A percentile compares a stretch with the other conserved stretches of the same genome.
Evolutionary conservation across 164 flowering plant genomes (phyloP).

Genomic region (Kalanchoe fedtschenkoi): DNA sequence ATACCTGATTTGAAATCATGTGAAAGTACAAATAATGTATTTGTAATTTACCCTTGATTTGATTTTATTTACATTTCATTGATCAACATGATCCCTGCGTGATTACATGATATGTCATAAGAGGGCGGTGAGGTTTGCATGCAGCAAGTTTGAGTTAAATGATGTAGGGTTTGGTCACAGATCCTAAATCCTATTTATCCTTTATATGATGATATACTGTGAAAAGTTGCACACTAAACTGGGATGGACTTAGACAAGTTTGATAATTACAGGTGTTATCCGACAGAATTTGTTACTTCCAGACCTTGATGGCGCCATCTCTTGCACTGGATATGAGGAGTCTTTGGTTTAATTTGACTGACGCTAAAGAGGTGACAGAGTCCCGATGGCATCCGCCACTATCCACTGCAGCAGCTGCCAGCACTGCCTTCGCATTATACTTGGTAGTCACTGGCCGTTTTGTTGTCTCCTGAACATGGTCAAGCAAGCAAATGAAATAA

Average conservation of each 20-base stretch:
- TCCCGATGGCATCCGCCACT: slow-evolving; percentile 93
- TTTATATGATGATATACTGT: no score
- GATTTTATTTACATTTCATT: no score
- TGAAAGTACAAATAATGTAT: no score
- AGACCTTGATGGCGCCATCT: slow-evolving; percentile 96
- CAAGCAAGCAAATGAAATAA: neutral
- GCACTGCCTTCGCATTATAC: slow-evolving; percentile 54
- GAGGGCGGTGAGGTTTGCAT: no score
- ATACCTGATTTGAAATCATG: no score
- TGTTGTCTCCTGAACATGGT: slow-evolving; percentile 51
- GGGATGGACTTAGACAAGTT: neutral
- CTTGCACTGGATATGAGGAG: slow-evolving; percentile 83
- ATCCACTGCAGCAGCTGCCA: slow-evolving; percentile 83
- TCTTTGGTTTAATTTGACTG: slow-evolving; percentile 84
- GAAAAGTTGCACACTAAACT: no score
- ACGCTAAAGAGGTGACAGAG: slow-evolving; percentile 67
- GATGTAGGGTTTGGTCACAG: no score
- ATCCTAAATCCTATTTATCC: no score
- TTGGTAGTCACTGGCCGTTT: slow-evolving; percentile 49
- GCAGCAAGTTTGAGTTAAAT: no score
- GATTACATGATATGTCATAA: no score
- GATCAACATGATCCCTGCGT: no score
- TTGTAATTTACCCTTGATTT: no score
- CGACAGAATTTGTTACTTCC: slow-evolving; percentile 46
- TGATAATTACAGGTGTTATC: neutral